Evolutionary conservation across 2,329 filamentous ascomycete genomes (phyloP).

Genomic region (Aplosporella prunicola): DNA sequence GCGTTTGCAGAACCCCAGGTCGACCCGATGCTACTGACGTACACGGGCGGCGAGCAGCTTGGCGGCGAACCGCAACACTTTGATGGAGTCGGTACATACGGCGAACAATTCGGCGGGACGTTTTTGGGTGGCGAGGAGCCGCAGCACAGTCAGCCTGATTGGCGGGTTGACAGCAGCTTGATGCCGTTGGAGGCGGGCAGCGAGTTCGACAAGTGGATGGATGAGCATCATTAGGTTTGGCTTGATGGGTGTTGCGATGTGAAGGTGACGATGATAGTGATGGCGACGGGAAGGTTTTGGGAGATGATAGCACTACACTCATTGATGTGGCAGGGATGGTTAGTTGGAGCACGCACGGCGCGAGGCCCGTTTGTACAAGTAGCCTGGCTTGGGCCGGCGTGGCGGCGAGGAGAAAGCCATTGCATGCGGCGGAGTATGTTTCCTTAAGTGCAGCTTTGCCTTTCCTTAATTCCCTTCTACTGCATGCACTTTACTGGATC

Average conservation of each 20-base stretch:
- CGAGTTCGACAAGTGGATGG: constrained; percentile 41
- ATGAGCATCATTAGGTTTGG: too few species aligned
- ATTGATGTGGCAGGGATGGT: not conserved
- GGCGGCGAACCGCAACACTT: not conserved
- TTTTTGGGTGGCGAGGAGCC: constrained; percentile 3
- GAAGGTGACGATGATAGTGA: not conserved
- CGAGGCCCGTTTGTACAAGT: not conserved
- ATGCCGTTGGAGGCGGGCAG: constrained; percentile 30
- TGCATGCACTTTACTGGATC: too few species aligned
- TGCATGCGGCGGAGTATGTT: constrained; percentile 7
- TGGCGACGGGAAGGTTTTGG: not conserved
- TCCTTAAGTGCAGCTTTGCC: not conserved
- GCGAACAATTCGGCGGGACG: not conserved
- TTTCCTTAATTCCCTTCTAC: constrained; percentile 1
- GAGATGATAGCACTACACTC: not conserved
- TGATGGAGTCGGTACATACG: not conserved
- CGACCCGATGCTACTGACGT: constrained; percentile 34
- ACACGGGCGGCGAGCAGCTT: constrained; percentile 10
- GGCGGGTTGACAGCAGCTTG: constrained; percentile 27
- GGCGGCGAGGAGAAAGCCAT: not conserved
- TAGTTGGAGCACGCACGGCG: not conserved
- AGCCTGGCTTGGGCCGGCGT: not conserved
- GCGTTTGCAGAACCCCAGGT: constrained; percentile 24
- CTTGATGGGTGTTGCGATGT: too few species aligned
- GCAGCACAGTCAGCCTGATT: constrained; percentile 20